phyloP scores from a whole-genome alignment of 1,284 basidiomycete species.

The Heimioporus retisporus region DNA sequence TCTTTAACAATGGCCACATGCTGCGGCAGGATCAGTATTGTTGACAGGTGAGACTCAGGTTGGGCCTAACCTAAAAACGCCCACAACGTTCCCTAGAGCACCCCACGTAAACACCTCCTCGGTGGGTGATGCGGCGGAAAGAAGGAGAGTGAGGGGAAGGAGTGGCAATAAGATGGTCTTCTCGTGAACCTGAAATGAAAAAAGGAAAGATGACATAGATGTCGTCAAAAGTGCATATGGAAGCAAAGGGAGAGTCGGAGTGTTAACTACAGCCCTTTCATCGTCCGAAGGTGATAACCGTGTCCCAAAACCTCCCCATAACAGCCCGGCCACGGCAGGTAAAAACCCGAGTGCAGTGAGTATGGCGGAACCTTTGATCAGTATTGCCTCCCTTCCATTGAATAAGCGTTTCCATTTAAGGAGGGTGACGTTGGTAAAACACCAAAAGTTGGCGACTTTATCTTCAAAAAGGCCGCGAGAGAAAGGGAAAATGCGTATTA shows the following conservation, averaged over 20 bases:
- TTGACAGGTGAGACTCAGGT: conserved; percentile 6
- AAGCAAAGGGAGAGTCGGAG: conserved; percentile 69
- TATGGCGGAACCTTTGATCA: conserved; percentile 67
- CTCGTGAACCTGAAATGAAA: conserved; percentile 97
- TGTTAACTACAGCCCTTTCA: conserved; percentile 31
- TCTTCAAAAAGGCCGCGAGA: conserved; percentile 94
- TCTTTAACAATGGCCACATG: conserved; percentile 91
- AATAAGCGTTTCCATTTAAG: conserved; percentile 82
- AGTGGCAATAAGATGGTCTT: conserved; percentile 93
- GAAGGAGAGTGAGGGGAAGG: conserved; percentile 84
- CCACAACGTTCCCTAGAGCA: conserved; percentile 87
- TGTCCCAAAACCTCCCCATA: conserved; percentile 60
- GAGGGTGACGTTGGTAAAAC: conserved; percentile 83
- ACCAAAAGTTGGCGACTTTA: conserved; percentile 98
- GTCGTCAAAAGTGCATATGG: conserved; percentile 79
- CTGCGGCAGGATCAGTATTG: conserved; percentile 51
- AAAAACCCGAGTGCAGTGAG: conserved; percentile 74
- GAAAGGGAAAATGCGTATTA: conserved; percentile 92
- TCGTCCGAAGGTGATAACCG: conserved; percentile 27
- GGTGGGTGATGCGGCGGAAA: conserved; percentile 70
- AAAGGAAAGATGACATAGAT: conserved; percentile 92
- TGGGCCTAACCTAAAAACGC: conserved; percentile 80
- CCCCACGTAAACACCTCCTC: conserved; percentile 84
- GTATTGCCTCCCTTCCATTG: conserved; percentile 45
- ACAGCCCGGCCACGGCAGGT: conserved; percentile 67